Evolutionary conservation across 345 rosid species (phyloP), one percentile per base, ranked within the genome.

Genomic region (Noccaea caerulescens): DNA sequence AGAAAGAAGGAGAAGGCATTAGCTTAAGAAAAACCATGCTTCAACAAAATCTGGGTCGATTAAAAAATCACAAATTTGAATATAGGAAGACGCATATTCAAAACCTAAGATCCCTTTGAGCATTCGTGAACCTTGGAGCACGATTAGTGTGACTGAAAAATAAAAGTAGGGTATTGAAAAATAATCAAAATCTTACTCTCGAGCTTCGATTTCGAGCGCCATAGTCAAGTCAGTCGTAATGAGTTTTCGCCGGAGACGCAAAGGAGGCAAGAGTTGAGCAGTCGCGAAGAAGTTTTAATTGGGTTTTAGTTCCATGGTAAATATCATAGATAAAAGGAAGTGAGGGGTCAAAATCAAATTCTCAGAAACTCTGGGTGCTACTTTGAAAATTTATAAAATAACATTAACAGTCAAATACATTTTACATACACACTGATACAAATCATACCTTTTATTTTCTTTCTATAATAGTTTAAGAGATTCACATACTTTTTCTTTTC

Each of bases 201-300:
- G 87, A 72, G 98, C 94, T 79, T 93, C 98, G 81, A 93, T 91
- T 85, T 93, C 98, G 34, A 88, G 79, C 52, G 90, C 82, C 97
- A 88, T 93, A 60, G 58, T 85, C 65, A n/a, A 60, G 58, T 85
- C 65, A n/a, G 55, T 46, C 53, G 55, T 10, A 8, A 23, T 27
- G 60, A 6, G 53, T 20, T 27, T 69, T 69, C 41, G 75, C 61
- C 75, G 75, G 75, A 63, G 79, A 52, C 45, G 68, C 14, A n/a
- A 3, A 20, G 39, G 49, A 7, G 41, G 18, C 3, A 20, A 36
- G 42, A 49, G 36, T 11, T 6, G 10, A 69, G 66, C 1, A 36
- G 58, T 1, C 38, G 57, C 49, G 47, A 23, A n/a, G 7, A 18
- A 23, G 30, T 6, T 46, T 69, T 46, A 34, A 51, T 25, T 38